Base-by-base conservation (phyloP, 768 basidiomycete genomes). In the Boletus rubescentipes region DNA sequence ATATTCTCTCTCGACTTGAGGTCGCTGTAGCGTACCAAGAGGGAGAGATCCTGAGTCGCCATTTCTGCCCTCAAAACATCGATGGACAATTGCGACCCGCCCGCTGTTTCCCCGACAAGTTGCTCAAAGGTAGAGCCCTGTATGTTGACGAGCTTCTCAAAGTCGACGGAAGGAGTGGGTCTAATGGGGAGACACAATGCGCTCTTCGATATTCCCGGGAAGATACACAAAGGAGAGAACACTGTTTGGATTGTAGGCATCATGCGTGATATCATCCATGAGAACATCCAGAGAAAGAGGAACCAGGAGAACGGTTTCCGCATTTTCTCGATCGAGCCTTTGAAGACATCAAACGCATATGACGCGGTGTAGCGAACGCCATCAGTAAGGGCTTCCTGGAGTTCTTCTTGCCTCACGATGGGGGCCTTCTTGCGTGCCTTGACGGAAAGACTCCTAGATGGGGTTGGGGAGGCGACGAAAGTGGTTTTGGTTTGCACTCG, bases 61-160 rank as follows among this genome's bases (percentile, higher is more conserved):
- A 91, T 84, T 60, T 91, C 85, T 14, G 87, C 84, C 66, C 84
- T 85, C 70, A 89, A 83, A 58, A 92, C 79, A 51, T 88, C 81
- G 40, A 88, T 64, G 5, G 86, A 81, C 35, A 92, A 65, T 6
- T 75, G 76, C 0, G 85, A 81, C 1, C 82, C 79, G 2, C 85
- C 83, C 0, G 78, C 75, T 0, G 84, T 75, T 42, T 83, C 81
- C 44, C 81, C 82, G 23, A 86, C 66, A 16, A 91, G 69, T 58
- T 87, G 75, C 49, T 83, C 85, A 51, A 91, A 83, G 2, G 79
- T 79, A 39, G 79, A 73, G 53, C 78, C 79, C 58, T 91, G 85
- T 5, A 83, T 74, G 14, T 84, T 75, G 32, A 84, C 71, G 15
- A 91, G 75, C 39, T 71, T 72, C 1, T 84, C 81, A 66, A 83